A percentile compares a stretch with the other conserved stretches of the same genome.
These are phyloP conservation scores for Pythium phragmiticola DNA, from an alignment of 352 stramenopile species.

Conservation along the genomic window DNA sequence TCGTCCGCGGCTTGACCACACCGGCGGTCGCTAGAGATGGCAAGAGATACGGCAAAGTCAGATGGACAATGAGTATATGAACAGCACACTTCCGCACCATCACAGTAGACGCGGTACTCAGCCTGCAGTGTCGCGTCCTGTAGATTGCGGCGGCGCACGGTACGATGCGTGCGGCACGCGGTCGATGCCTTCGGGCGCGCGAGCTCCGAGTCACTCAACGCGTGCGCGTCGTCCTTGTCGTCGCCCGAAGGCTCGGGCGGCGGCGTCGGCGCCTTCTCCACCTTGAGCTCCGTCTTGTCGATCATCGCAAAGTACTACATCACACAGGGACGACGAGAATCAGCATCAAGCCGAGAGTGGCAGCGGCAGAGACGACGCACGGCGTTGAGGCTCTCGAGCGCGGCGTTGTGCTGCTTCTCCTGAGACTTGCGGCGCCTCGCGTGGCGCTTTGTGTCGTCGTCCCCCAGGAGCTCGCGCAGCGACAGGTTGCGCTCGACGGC, in stretches of 20 bases:
- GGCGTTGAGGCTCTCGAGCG: constrained; percentile 25
- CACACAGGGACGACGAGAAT: neutral
- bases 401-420: constrained; percentile 20
- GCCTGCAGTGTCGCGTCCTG: constrained; percentile 16
- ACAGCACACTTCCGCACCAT: constrained; percentile 12
- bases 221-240: neutral
- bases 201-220: constrained; percentile 26
- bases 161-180: constrained; percentile 17
- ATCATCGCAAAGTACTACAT: constrained; percentile 34
- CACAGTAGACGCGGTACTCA: constrained; percentile 25
- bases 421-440: constrained; percentile 14
- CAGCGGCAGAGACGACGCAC: constrained; percentile 8
- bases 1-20: constrained; percentile 12
- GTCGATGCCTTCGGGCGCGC: constrained; percentile 10
- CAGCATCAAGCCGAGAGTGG: neutral
- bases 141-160: constrained; percentile 16
- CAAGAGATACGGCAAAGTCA: neutral
- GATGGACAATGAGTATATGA: neutral
- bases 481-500: constrained; percentile 33
- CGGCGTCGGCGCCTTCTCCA: constrained; percentile 15
- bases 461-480: constrained; percentile 27
- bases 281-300: constrained; percentile 28
- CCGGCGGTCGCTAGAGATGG: constrained; percentile 7
- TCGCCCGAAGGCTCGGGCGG: constrained; percentile 1
- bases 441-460: constrained; percentile 18